Evolutionary conservation across 805 yeast genomes (phyloP).

Genomic region (Candida khao-thaluensis): DNA sequence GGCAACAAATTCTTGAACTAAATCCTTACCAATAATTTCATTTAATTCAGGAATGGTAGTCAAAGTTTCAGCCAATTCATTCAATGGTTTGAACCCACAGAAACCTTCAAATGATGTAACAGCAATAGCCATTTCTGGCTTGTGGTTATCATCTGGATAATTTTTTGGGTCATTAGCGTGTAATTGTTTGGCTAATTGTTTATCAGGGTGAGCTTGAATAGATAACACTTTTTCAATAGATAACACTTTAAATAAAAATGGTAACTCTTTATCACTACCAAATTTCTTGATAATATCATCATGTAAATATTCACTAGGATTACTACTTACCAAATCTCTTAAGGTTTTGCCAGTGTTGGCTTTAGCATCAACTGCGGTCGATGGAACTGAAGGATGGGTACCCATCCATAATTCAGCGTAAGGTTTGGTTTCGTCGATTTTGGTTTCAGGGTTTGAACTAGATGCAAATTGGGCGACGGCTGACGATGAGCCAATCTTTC

Average conservation of each 20-base stretch:
- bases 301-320: conserved; percentile 64
- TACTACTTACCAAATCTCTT: conserved; percentile 60
- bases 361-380: conserved; percentile 48
- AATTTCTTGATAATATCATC: conserved; percentile 58
- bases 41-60: conserved; percentile 73
- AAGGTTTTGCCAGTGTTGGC: conserved; percentile 51
- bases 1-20: conserved; percentile 51
- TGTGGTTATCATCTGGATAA: conserved; percentile 97
- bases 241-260: conserved; percentile 90
- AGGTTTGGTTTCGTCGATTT: conserved; percentile 72
- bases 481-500: conserved; percentile 77
- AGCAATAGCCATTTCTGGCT: conserved; percentile 99
- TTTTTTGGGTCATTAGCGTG: conserved; percentile 84
- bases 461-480: conserved; percentile 89
- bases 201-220: conserved; percentile 98
- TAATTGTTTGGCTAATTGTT: conserved; percentile 70
- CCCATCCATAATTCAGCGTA: conserved; percentile 99
- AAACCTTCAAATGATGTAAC: conserved; percentile 95
- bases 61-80: conserved; percentile 68
- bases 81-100: conserved; percentile 94
- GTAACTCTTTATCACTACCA: conserved; percentile 69
- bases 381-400: conserved; percentile 90
- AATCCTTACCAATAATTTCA: conserved; percentile 64
- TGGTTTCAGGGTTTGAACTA: conserved; percentile 58
- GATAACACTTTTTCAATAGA: conserved; percentile 90